Percentiles rank a stretch among this genome's conserved stretches.
phyloP scores from a whole-genome alignment of 164 flowering plant genomes.

The Stephania yunnanensis region DNA sequence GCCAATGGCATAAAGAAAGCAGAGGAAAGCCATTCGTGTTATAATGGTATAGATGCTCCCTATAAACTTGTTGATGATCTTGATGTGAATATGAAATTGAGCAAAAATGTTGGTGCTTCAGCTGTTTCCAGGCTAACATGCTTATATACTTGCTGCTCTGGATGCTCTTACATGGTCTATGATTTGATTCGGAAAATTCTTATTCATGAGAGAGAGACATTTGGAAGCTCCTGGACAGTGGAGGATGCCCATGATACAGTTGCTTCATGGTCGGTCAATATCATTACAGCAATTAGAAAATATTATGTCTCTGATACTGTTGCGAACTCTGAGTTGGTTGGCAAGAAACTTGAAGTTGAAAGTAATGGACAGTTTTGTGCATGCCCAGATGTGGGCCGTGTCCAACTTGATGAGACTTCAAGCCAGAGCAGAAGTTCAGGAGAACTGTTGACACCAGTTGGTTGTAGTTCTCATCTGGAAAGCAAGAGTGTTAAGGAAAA shows the following conservation, averaged over 20 bases:
- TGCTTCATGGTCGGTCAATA: conserved; percentile 54
- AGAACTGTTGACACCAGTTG: conserved; percentile 23
- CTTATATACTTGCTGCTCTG: conserved; percentile 54
- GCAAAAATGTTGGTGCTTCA: conserved; percentile 15
- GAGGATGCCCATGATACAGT: conserved; percentile 77
- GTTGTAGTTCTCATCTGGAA: conserved; percentile 50
- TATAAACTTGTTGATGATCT: conserved; percentile 12
- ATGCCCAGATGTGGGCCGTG: conserved; percentile 15
- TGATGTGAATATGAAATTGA: conserved; percentile 9
- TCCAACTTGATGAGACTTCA: conserved; percentile 6
- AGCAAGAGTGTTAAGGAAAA: conserved; percentile 9
- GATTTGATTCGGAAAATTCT: conserved; percentile 43
- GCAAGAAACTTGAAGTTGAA: conserved; percentile 12
- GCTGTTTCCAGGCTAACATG: conserved; percentile 32
- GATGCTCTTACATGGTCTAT: conserved; percentile 44
- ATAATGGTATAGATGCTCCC: conserved; percentile 13
- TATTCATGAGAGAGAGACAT: conserved; percentile 28
- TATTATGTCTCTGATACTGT: conserved; percentile 20
- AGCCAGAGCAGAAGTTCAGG: conserved; percentile 28
- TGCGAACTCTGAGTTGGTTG: conserved; percentile 11
- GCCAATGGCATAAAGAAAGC: conserved; percentile 16
- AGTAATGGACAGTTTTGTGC: conserved; percentile 9
- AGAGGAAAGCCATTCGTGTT: conserved; percentile 13
- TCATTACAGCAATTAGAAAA: conserved; percentile 45
- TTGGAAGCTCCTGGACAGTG: conserved; percentile 33